phyloP scores from a whole-genome alignment of 1,284 basidiomycete genomes.

The Trametes sp. region DNA sequence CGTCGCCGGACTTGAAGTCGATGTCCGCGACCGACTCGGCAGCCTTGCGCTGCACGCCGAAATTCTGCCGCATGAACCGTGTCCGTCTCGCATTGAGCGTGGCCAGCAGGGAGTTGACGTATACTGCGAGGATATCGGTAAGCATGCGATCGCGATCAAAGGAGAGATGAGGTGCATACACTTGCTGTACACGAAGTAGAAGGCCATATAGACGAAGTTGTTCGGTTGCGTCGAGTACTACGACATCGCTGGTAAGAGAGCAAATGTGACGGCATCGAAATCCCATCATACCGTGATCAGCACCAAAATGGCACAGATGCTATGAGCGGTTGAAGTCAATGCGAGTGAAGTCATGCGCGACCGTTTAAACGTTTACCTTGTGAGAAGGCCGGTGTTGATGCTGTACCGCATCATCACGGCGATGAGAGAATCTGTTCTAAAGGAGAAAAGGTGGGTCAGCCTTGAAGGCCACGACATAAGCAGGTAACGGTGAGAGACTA shows the following conservation, averaged over 20 bases:
- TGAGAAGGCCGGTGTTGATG: constrained; percentile 27
- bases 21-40: not conserved
- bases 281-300: constrained; percentile 11
- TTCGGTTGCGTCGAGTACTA: constrained; percentile 15
- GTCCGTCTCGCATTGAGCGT: constrained; percentile 11
- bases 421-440: constrained; percentile 24
- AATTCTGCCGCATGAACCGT: not conserved
- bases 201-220: constrained; percentile 23
- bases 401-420: constrained; percentile 25
- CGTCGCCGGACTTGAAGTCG: constrained; percentile 1
- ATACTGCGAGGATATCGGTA: not conserved
- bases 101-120: constrained; percentile 18
- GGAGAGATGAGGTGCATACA: not conserved
- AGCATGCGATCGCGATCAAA: not conserved
- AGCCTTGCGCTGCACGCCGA: not conserved
- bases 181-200: constrained; percentile 26
- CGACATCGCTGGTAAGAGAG: not conserved
- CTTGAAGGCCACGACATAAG: not conserved
- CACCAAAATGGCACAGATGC: constrained; percentile 15
- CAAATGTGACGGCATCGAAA: not conserved
- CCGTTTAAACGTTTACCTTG: constrained; percentile 11
- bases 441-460: not conserved
- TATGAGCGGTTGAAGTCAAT: not conserved
- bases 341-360: no score
- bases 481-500: not conserved